These are phyloP conservation scores for Ustilago hordei DNA, from an alignment of 1,284 basidiomycete species.

Conservation along the genomic window DNA sequence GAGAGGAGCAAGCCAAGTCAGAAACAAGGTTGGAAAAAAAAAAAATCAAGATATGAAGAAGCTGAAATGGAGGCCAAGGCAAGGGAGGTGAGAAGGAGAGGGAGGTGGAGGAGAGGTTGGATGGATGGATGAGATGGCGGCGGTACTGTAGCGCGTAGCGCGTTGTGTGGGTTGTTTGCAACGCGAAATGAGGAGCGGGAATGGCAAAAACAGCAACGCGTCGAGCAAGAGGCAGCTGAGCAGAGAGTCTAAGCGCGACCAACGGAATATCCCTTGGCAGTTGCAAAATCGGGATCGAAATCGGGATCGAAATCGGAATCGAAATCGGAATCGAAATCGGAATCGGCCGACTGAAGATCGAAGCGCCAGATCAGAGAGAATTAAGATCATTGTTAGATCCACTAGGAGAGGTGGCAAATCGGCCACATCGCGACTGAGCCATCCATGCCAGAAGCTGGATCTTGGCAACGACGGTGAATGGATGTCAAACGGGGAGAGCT, in stretches of 20 bases:
- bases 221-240: slow-evolving; percentile 10
- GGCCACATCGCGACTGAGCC: slow-evolving; percentile 13
- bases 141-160: slow-evolving; percentile 1
- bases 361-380: neutral
- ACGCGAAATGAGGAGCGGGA: neutral
- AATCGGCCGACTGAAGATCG: slow-evolving; percentile 14
- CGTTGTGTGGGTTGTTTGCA: slow-evolving; percentile 2
- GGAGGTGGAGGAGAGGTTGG: slow-evolving; percentile 32
- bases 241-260: slow-evolving; percentile 5
- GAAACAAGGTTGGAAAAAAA: slow-evolving; percentile 18
- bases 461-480: slow-evolving; percentile 9
- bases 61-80: slow-evolving; percentile 3
- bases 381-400: slow-evolving; percentile 9
- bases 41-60: slow-evolving; percentile 13
- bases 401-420: neutral
- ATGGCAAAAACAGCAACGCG: slow-evolving; percentile 6
- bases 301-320: too few species aligned
- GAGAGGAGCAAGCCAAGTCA: slow-evolving; percentile 22
- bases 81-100: slow-evolving; percentile 11
- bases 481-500: slow-evolving; percentile 17
- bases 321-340: neutral
- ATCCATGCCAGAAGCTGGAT: slow-evolving; percentile 2
- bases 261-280: neutral
- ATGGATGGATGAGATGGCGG: slow-evolving; percentile 29
- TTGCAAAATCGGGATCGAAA: neutral